phyloP scores from a whole-genome alignment of 2,329 filamentous ascomycete species.

The Clonostachys solani region DNA sequence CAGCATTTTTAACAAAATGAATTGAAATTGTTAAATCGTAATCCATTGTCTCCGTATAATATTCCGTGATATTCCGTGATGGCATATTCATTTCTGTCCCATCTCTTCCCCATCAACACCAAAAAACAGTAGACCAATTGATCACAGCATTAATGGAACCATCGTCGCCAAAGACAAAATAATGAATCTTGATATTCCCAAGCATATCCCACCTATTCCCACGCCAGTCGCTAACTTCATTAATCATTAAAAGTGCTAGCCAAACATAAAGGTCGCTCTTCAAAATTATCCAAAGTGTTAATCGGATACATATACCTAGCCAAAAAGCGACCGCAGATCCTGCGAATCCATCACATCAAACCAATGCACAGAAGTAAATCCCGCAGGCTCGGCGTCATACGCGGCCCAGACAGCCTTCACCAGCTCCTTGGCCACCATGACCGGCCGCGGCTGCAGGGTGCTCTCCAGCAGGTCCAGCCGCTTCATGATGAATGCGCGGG shows the following conservation, averaged over 20 bases:
- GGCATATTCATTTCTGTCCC: not conserved
- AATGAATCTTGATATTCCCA: not conserved
- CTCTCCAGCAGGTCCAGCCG: conserved; percentile 30
- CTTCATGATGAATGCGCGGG: conserved; percentile 30
- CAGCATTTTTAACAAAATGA: conserved; percentile 6
- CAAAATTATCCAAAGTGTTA: not conserved
- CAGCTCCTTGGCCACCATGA: conserved; percentile 32
- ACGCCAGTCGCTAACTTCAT: not conserved
- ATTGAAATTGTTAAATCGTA: conserved; percentile 2
- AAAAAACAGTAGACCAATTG: not conserved
- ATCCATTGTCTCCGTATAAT: too few species aligned
- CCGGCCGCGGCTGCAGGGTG: conserved; percentile 32
- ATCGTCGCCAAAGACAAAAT: not conserved
- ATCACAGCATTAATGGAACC: not conserved
- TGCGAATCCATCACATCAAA: conserved; percentile 34
- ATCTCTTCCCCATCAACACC: not conserved
- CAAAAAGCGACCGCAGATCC: conserved; percentile 24
- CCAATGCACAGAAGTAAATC: conserved; percentile 29
- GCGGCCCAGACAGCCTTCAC: conserved; percentile 33
- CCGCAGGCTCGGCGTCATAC: conserved; percentile 29
- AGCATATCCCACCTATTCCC: not conserved
- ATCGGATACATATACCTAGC: conserved; percentile 11
- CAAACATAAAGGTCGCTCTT: not conserved
- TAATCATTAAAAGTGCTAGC: not conserved
- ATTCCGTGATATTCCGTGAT: too few species aligned